Conservation (phyloP, 495 filamentous ascomycete species). For the Aspergillus ostianus region DNA sequence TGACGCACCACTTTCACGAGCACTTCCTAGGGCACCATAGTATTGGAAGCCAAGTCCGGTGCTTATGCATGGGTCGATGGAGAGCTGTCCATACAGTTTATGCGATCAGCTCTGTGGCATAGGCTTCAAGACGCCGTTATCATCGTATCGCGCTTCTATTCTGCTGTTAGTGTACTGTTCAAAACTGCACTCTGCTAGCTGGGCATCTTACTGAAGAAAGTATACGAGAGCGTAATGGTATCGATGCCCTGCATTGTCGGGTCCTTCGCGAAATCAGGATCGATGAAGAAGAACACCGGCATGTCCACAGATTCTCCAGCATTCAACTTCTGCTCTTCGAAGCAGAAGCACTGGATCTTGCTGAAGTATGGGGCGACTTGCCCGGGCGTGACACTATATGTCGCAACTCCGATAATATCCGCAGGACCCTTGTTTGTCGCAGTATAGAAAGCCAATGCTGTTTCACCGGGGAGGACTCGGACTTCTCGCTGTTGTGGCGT, state of each 20-base stretch:
- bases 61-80: background rate
- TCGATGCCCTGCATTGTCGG: constrained; percentile 90
- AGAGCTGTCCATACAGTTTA: background rate
- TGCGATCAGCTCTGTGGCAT: constrained; percentile 23
- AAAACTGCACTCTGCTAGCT: background rate
- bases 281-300: constrained; percentile 99
- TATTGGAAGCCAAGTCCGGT: background rate
- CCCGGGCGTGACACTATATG: constrained; percentile 92
- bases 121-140: constrained; percentile 66
- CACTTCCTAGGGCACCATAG: background rate
- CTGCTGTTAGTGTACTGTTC: constrained; percentile 16
- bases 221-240: constrained; percentile 93
- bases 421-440: constrained; percentile 84
- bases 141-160: constrained; percentile 80
- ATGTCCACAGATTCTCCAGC: constrained; percentile 98
- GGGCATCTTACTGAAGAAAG: constrained; percentile 86
- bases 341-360: constrained; percentile 99
- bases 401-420: constrained; percentile 97
- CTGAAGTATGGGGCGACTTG: constrained; percentile 97
- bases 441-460: constrained; percentile 95
- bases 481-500: constrained; percentile 96
- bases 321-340: constrained; percentile 92
- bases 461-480: constrained; percentile 91
- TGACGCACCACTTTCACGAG: background rate
- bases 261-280: constrained; percentile 91